Evolutionary conservation across 805 yeast species (phyloP).

Genomic region (Pichia heedii): DNA sequence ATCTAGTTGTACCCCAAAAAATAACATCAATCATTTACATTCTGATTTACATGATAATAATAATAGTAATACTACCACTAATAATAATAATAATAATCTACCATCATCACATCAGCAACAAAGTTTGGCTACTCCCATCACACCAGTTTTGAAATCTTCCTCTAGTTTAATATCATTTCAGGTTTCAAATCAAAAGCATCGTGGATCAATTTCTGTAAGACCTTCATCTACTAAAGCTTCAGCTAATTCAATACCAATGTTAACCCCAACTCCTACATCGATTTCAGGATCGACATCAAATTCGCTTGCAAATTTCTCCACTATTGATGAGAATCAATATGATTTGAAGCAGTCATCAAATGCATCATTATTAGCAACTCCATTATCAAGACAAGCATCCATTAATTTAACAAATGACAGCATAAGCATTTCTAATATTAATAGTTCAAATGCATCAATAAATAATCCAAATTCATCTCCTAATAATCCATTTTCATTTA

Average conservation of each 20-base stretch:
- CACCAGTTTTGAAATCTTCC: constrained; percentile 13
- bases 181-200: constrained; percentile 36
- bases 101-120: too few species aligned
- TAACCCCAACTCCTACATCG: constrained; percentile 12
- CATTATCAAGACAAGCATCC: background rate
- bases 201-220: constrained; percentile 50
- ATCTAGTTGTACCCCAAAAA: background rate
- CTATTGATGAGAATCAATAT: too few species aligned
- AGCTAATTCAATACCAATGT: constrained; percentile 20
- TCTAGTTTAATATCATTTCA: constrained; percentile 36
- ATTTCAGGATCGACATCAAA: background rate
- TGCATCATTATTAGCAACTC: background rate
- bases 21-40: background rate
- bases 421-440: background rate
- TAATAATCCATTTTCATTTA: constrained; percentile 7
- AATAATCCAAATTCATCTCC: background rate
- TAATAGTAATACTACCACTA: background rate
- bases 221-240: constrained; percentile 34
- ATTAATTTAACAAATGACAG: background rate
- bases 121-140: constrained; percentile 5
- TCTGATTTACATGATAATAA: background rate
- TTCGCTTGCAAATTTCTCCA: too few species aligned
- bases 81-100: too few species aligned
- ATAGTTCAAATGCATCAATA: background rate
- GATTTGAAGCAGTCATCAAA: too few species aligned